Conservation (phyloP, 768 basidiomycete genomes). For the Termitomyces sp. region DNA sequence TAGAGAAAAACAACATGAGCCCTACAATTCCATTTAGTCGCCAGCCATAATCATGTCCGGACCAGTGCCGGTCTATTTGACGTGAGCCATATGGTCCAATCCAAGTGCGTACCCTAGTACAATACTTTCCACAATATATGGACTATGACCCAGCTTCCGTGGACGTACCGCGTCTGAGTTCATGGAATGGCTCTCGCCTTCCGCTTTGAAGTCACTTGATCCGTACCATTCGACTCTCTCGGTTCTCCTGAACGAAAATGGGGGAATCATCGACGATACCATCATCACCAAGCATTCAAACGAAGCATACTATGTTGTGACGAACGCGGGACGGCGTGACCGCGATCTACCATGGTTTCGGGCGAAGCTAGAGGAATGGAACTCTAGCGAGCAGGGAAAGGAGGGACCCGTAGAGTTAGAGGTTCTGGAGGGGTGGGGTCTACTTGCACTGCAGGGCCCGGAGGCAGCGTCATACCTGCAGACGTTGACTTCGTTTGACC, state of each 20-base stretch:
- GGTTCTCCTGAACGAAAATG: conserved; percentile 80
- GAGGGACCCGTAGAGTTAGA: conserved; percentile 73
- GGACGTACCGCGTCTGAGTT: conserved; percentile 76
- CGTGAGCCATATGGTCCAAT: conserved; percentile 98
- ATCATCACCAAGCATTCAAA: conserved; percentile 82
- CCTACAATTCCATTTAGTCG: conserved; percentile 41
- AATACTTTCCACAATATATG: not conserved
- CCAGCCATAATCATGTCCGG: conserved; percentile 88
- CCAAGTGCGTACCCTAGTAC: conserved; percentile 46
- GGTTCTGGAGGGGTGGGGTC: conserved; percentile 77
- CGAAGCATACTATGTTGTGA: conserved; percentile 89
- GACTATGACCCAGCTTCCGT: conserved; percentile 54
- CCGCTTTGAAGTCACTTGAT: conserved; percentile 61
- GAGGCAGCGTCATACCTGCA: conserved; percentile 79
- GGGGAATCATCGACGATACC: conserved; percentile 96
- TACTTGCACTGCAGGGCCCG: conserved; percentile 92
- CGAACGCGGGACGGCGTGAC: conserved; percentile 85
- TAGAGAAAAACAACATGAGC: not conserved
- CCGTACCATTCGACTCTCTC: conserved; percentile 82
- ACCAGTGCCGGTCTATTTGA: conserved; percentile 85
- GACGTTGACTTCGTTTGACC: conserved; percentile 65
- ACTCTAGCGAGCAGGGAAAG: conserved; percentile 44
- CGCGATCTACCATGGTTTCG: conserved; percentile 78
- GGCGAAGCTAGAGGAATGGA: conserved; percentile 72
- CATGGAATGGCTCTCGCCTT: conserved; percentile 87